These are phyloP conservation scores for Starmera stellimalicola DNA, from an alignment of 1,139 yeast genomes.

Conservation along the genomic window DNA sequence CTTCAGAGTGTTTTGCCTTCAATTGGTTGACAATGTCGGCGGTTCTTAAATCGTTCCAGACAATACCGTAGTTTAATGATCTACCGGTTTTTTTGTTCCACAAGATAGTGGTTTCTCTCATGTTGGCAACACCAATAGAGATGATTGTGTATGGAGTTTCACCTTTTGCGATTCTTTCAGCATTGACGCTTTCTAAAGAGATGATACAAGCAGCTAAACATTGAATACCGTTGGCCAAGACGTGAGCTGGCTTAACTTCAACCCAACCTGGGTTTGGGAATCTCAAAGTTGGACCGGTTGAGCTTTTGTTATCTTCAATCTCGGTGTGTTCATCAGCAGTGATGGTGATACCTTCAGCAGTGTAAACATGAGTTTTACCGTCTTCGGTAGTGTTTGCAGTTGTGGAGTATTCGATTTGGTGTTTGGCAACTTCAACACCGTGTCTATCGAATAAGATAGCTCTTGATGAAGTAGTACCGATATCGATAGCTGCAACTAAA, in stretches of 20 bases:
- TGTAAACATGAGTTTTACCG: constrained; percentile 45
- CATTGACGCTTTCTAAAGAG: constrained; percentile 46
- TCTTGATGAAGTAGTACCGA: constrained; percentile 93
- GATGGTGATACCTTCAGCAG: constrained; percentile 69
- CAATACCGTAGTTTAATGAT: constrained; percentile 78
- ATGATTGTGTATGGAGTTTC: constrained; percentile 44
- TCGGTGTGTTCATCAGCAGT: constrained; percentile 43
- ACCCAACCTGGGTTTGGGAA: constrained; percentile 89
- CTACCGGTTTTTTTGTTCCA: constrained; percentile 83
- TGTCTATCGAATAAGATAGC: constrained; percentile 68
- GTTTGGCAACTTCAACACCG: constrained; percentile 76
- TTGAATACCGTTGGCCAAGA: constrained; percentile 73
- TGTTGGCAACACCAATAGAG: constrained; percentile 82
- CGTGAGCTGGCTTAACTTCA: constrained; percentile 85
- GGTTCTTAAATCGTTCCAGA: constrained; percentile 94
- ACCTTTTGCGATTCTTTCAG: constrained; percentile 34
- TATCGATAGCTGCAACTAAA: constrained; percentile 69
- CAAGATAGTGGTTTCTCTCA: constrained; percentile 90
- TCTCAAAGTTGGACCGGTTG: constrained; percentile 58
- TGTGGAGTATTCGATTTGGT: constrained; percentile 84
- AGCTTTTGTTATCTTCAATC: constrained; percentile 42
- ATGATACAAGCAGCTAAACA: constrained; percentile 60
- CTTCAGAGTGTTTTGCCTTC: constrained; percentile 48
- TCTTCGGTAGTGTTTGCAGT: constrained; percentile 39
- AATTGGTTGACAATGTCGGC: constrained; percentile 61